phyloP scores from a whole-genome alignment of 2,329 filamentous ascomycete genomes.

The Ceratocystis cacaofunesta region DNA sequence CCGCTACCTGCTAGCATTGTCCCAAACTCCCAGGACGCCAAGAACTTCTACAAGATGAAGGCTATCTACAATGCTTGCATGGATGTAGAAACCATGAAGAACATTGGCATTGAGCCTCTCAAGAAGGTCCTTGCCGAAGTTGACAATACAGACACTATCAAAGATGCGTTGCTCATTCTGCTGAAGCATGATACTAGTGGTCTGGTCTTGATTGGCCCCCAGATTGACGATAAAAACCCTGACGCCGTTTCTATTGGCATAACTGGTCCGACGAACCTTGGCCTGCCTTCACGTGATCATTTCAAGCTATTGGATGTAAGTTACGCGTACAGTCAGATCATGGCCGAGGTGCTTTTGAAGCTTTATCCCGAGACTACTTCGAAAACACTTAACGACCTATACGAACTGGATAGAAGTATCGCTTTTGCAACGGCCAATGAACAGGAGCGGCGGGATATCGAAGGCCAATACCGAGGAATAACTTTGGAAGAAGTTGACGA shows the following conservation, averaged over 20 bases:
- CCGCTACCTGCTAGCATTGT: conserved; percentile 30
- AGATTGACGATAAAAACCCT: conserved; percentile 32
- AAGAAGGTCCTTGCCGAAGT: conserved; percentile 39
- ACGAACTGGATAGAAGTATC: conserved; percentile 47
- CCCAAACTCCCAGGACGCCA: conserved; percentile 32
- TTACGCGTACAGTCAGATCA: conserved; percentile 31
- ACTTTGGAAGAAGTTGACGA: conserved; percentile 38
- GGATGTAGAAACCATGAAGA: conserved; percentile 42
- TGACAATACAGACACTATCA: conserved; percentile 21
- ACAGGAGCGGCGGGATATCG: conserved; percentile 44
- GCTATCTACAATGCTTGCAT: conserved; percentile 51
- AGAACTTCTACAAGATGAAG: conserved; percentile 53
- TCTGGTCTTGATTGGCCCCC: conserved; percentile 25
- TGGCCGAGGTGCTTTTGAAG: conserved; percentile 20
- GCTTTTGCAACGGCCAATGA: conserved; percentile 41
- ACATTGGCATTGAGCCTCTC: conserved; percentile 41
- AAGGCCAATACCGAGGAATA: conserved; percentile 51
- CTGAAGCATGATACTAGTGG: conserved; percentile 30
- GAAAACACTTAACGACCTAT: conserved; percentile 30
- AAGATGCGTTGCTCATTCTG: conserved; percentile 34
- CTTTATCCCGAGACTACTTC: conserved; percentile 26
- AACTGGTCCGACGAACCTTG: conserved; percentile 35
- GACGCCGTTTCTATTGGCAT: conserved; percentile 26
- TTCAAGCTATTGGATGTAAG: conserved; percentile 42
- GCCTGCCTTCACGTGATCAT: conserved; percentile 47